These are phyloP conservation scores for Sphagnum magellanicum DNA, from an alignment of 228 moss, liverwort and hornwort genomes.

Conservation along the genomic window DNA sequence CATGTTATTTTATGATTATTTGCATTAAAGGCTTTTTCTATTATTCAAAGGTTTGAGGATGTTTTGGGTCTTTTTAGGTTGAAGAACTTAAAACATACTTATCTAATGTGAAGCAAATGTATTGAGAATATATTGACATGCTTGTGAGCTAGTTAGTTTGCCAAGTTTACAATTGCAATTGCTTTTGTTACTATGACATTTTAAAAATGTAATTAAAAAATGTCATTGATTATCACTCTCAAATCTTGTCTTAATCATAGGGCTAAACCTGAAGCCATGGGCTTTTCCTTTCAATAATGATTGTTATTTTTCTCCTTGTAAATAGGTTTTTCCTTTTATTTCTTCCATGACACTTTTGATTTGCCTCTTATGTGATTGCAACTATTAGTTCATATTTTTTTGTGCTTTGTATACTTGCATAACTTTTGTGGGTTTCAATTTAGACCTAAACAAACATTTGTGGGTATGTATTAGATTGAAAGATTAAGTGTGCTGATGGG, in stretches of 20 bases:
- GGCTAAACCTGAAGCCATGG: background rate
- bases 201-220: no score
- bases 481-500: constrained; percentile 67
- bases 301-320: background rate
- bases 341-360: background rate
- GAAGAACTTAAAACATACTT: constrained; percentile 97
- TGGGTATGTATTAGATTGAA: constrained; percentile 64
- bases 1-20: background rate
- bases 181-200: no score
- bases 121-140: constrained; percentile 96
- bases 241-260: background rate
- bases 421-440: background rate
- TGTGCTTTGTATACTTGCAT: background rate
- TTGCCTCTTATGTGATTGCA: background rate
- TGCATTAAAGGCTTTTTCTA: no score
- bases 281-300: background rate
- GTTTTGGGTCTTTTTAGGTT: constrained; percentile 45
- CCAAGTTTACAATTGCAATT: no score
- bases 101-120: constrained; percentile 94
- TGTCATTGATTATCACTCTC: no score
- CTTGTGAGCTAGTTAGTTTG: constrained; percentile 75
- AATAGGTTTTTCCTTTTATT: background rate
- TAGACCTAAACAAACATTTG: no score
- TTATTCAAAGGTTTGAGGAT: no score
- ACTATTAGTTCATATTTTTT: no score